Base-by-base conservation (phyloP, 768 basidiomycete species). In the Agrocybe chaxingu region DNA sequence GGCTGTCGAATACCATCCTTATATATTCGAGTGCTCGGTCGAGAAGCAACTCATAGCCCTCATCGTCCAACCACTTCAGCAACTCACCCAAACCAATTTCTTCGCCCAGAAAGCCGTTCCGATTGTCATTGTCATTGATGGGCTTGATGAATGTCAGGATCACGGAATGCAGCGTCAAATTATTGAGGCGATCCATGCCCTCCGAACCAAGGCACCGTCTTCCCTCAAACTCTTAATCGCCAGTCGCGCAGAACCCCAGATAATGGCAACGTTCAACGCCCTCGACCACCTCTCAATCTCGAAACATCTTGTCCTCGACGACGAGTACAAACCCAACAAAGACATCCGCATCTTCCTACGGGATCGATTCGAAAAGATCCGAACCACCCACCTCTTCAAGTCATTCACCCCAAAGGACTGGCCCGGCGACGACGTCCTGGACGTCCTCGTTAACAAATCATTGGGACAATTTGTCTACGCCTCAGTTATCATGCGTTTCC, bases 71-170 rank as follows among this genome's bases (percentile, higher is more conserved):
- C 59, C 52, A 1, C 18, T 52, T 10, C 35, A 16, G 10, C 12
- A 37, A 7, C 19, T 42, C 24, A 5, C 24, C 1, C 24, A 24
- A 24, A 24, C 24, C 24, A 24, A 5, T 6, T 36, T 11, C 29
- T 8, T 6, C 4, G 9, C 29, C 29, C 31, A 30, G 29, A 46
- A 12, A 11, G 13, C 6, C 5, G 19, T 33, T 31, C 37, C 47
- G 0, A 35, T 29, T 9, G n/a, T 52, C 10, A 50, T 56, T 24
- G 41, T 60, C 36, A 19, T 60, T n/a, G 59, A 60, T 45, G 59
- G 59, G 4, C 42, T 60, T 10, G 59, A 62, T 12, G 56, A 62
- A 48, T 62, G 60, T 32, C 16, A 19, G 9, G 50, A 49, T 13
- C n/a, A 44, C 5, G 42, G 48, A 1, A 30, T 32, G 12, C 56